Evolutionary conservation across 495 filamentous ascomycete species (phyloP).

Genomic region (Penicillium parvum): DNA sequence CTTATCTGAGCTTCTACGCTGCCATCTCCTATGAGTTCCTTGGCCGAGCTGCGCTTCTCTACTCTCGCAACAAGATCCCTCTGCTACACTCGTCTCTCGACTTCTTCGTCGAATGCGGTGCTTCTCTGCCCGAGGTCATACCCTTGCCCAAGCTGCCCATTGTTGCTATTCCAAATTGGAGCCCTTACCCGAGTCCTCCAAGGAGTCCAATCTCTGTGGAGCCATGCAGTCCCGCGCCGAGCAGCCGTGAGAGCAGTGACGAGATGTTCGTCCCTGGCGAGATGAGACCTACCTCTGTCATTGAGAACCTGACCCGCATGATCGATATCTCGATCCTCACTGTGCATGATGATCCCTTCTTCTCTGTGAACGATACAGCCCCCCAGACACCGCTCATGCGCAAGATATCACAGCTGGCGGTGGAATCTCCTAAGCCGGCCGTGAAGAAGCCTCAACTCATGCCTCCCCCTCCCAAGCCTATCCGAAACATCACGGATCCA

Average conservation of each 20-base stretch:
- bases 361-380: conserved; percentile 12
- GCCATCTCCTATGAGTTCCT: conserved; percentile 43
- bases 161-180: background rate
- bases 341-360: conserved; percentile 24
- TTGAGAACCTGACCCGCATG: conserved; percentile 22
- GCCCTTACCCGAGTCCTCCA: background rate
- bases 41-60: conserved; percentile 37
- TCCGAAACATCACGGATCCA: background rate
- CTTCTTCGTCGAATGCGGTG: conserved; percentile 22
- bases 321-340: conserved; percentile 21
- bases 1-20: conserved; percentile 43
- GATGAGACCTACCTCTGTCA: conserved; percentile 14
- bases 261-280: too few relatives aligned
- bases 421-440: background rate
- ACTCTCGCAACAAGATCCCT: conserved; percentile 37
- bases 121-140: conserved; percentile 17
- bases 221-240: too few relatives aligned
- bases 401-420: background rate
- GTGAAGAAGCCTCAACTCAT: background rate
- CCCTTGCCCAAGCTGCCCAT: conserved; percentile 6
- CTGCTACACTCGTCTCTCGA: conserved; percentile 32
- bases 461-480: background rate
- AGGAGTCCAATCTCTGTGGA: too few relatives aligned
- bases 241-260: too few relatives aligned
- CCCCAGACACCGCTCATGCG: background rate